phyloP scores from a whole-genome alignment of 768 basidiomycete species.

The Leccinum sublutescens region DNA sequence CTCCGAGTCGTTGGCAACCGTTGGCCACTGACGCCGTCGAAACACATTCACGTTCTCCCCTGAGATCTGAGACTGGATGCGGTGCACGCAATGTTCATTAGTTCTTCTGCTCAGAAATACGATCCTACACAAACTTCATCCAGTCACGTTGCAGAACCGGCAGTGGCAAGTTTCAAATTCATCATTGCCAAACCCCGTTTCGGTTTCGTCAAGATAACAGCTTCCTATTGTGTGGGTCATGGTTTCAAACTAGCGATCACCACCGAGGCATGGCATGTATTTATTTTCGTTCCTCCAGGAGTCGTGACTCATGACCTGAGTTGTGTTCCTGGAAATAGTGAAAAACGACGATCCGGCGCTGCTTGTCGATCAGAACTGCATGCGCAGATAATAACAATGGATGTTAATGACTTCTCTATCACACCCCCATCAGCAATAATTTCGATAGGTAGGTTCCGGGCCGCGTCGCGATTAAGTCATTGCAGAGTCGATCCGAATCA shows the following conservation, averaged over 20 bases:
- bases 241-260: background rate
- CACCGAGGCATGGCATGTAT: background rate
- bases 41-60: no score
- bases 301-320: background rate
- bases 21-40: no score
- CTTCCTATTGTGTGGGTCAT: background rate
- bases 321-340: background rate
- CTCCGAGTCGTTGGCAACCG: no score
- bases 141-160: background rate
- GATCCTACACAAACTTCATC: background rate
- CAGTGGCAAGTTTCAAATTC: background rate
- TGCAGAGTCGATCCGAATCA: background rate
- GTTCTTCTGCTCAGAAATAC: background rate
- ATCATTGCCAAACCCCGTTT: background rate
- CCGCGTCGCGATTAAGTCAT: background rate
- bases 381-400: background rate
- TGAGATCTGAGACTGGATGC: no score
- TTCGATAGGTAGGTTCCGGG: background rate
- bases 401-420: background rate
- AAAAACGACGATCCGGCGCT: background rate
- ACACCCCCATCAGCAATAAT: background rate
- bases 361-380: background rate
- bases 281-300: background rate
- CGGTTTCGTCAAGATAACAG: background rate
- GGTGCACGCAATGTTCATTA: no score